phyloP scores from a whole-genome alignment of 305 asterid species.

The Ajuga reptans region DNA sequence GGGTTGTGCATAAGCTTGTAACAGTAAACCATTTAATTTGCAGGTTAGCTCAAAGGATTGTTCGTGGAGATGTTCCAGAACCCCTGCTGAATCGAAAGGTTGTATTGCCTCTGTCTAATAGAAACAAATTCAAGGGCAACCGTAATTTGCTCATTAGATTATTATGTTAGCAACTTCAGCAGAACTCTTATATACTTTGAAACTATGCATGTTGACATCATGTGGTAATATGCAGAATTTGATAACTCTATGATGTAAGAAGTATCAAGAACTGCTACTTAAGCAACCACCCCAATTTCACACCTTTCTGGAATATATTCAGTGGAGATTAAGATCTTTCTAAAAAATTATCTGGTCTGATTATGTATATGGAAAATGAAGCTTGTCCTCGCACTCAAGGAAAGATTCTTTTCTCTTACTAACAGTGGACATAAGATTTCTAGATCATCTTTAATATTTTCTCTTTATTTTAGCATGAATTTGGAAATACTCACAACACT shows the following conservation, averaged over 20 bases:
- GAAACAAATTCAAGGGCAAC: not conserved
- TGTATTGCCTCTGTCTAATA: slow-evolving; percentile 5
- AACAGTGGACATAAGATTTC: not conserved
- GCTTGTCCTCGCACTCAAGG: not conserved
- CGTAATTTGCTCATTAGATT: slow-evolving; percentile 8
- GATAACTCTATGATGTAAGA: not conserved
- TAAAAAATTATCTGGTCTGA: no score
- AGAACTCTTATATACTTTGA: not conserved
- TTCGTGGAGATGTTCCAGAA: slow-evolving; percentile 82
- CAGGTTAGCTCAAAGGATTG: slow-evolving; percentile 83
- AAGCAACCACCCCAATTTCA: not conserved
- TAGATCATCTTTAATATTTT: not conserved
- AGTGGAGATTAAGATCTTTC: no score
- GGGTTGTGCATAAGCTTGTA: not conserved
- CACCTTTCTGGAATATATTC: no score
- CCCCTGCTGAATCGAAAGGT: slow-evolving; percentile 78
- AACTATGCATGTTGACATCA: not conserved
- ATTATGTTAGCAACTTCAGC: not conserved
- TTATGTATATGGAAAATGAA: not conserved
- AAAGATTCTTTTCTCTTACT: not conserved
- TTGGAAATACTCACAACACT: not conserved
- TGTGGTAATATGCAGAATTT: not conserved
- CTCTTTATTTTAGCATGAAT: not conserved
- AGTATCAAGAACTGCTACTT: not conserved
- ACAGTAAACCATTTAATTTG: slow-evolving; percentile 12